Evolutionary conservation across 805 yeast species (phyloP).

Genomic region (Torulaspora quercuum): DNA sequence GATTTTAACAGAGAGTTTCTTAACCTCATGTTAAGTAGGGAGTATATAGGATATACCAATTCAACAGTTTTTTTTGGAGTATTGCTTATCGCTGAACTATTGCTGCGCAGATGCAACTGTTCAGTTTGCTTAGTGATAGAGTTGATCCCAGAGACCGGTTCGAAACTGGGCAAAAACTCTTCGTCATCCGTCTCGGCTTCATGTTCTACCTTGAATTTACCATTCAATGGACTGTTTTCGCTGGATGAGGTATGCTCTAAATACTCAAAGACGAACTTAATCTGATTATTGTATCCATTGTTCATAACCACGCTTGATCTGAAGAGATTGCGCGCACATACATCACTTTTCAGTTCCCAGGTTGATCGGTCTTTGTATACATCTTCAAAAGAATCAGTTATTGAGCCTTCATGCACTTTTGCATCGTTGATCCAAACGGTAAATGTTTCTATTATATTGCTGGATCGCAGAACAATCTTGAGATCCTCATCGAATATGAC

Average conservation of each 20-base stretch:
- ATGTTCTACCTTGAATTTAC: slow-evolving; percentile 2
- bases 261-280: slow-evolving; percentile 21
- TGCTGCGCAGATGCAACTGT: neutral
- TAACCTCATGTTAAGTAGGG: slow-evolving; percentile 33
- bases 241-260: slow-evolving; percentile 3
- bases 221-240: neutral
- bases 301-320: slow-evolving; percentile 35
- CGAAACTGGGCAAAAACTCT: slow-evolving; percentile 27
- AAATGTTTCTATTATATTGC: slow-evolving; percentile 12
- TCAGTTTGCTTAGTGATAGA: neutral
- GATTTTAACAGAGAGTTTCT: slow-evolving; percentile 27
- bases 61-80: slow-evolving; percentile 3
- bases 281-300: slow-evolving; percentile 32
- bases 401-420: slow-evolving; percentile 16
- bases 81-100: neutral
- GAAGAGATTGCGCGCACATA: slow-evolving; percentile 24
- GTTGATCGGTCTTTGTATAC: slow-evolving; percentile 1
- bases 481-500: slow-evolving; percentile 34
- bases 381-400: slow-evolving; percentile 9
- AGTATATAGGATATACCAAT: slow-evolving; percentile 31
- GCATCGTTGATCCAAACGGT: slow-evolving; percentile 33
- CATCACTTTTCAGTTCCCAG: slow-evolving; percentile 21
- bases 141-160: slow-evolving; percentile 25
- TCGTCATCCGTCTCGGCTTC: slow-evolving; percentile 11
- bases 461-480: slow-evolving; percentile 14